phyloP scores from a whole-genome alignment of 768 basidiomycete genomes.

The Pisolithus tinctorius region DNA sequence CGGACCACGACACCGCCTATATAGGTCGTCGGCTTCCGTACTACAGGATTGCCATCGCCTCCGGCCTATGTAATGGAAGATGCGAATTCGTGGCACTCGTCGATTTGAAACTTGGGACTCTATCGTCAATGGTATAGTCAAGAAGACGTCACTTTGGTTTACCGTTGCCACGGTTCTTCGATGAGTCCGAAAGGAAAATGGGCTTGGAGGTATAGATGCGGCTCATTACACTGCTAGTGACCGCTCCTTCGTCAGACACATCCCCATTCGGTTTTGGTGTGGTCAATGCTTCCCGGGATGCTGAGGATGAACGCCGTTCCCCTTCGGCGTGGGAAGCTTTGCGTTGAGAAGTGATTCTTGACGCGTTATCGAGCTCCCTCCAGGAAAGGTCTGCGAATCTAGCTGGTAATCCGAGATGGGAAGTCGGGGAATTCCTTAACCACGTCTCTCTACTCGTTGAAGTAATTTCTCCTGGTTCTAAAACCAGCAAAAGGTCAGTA shows the following conservation, averaged over 20 bases:
- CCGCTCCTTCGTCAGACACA: not conserved
- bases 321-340: not conserved
- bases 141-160: not conserved
- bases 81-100: too few species aligned
- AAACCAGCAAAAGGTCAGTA: not conserved
- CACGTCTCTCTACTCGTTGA: not conserved
- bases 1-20: too few species aligned
- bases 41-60: too few species aligned
- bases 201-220: not conserved
- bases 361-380: not conserved
- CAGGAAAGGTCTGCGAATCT: not conserved
- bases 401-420: not conserved
- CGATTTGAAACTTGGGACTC: too few species aligned
- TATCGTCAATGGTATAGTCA: not conserved
- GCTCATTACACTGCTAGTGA: not conserved
- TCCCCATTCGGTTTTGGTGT: not conserved
- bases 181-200: not conserved
- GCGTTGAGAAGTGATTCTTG: not conserved
- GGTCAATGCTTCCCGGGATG: not conserved
- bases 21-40: too few species aligned
- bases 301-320: not conserved
- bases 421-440: not conserved
- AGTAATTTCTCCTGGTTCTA: too few species aligned
- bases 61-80: too few species aligned
- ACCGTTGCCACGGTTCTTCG: not conserved